phyloP scores from a whole-genome alignment of 805 yeast genomes.

The Saturnispora sekii region DNA sequence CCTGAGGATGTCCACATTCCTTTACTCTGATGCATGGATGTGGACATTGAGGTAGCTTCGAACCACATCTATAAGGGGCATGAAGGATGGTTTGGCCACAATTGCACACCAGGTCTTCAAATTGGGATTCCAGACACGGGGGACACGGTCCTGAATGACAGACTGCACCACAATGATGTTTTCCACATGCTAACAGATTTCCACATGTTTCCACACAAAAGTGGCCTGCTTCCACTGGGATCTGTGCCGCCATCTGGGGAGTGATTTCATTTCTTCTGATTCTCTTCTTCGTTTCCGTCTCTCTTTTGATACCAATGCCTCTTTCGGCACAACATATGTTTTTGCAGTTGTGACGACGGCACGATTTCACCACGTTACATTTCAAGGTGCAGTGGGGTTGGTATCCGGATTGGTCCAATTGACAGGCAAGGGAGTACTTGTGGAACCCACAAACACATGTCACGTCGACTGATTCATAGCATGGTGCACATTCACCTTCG shows the following conservation, averaged over 20 bases:
- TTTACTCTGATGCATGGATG: constrained; percentile 50
- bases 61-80: constrained; percentile 85
- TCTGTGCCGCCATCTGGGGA: constrained; percentile 36
- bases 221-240: constrained; percentile 62
- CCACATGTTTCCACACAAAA: constrained; percentile 63
- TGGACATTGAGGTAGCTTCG: constrained; percentile 52
- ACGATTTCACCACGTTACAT: constrained; percentile 66
- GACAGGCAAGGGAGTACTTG: constrained; percentile 55
- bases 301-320: constrained; percentile 46
- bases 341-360: constrained; percentile 72
- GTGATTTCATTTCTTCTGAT: constrained; percentile 34
- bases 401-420: constrained; percentile 39
- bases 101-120: constrained; percentile 67
- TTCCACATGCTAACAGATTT: constrained; percentile 50
- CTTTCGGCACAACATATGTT: constrained; percentile 64
- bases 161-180: constrained; percentile 55
- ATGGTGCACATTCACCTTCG: constrained; percentile 61
- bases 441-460: constrained; percentile 57
- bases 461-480: constrained; percentile 41
- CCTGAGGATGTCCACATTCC: constrained; percentile 63
- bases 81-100: constrained; percentile 71
- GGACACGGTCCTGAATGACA: constrained; percentile 78
- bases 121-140: constrained; percentile 72
- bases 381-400: constrained; percentile 57
- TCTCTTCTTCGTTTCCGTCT: constrained; percentile 40